phyloP scores from a whole-genome alignment of 225 moss, liverwort and hornwort species.

The Polytrichum commune region DNA sequence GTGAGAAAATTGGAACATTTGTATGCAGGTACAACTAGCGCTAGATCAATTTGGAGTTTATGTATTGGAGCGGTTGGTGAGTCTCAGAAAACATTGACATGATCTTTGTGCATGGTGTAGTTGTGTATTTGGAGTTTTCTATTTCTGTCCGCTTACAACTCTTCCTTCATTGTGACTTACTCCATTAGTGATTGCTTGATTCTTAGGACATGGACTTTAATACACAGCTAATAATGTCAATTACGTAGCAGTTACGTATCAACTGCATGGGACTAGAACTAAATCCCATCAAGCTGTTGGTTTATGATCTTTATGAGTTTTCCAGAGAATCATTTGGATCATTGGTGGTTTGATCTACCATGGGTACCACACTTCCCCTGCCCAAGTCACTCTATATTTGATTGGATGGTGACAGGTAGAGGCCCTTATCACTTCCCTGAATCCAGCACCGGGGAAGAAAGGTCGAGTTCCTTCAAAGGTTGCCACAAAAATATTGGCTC shows the following conservation, averaged over 20 bases:
- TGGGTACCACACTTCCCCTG: too few species aligned
- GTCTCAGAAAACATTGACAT: conserved; percentile 1
- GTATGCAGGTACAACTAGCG: conserved; percentile 33
- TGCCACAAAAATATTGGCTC: conserved; percentile 39
- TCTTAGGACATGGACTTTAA: too few species aligned
- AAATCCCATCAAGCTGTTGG: not conserved
- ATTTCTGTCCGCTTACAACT: too few species aligned
- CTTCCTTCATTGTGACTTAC: too few species aligned
- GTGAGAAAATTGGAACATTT: not conserved
- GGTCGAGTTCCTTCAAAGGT: conserved; percentile 42
- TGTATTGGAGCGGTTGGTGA: conserved; percentile 57
- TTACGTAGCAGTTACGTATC: too few species aligned
- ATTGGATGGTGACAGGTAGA: conserved; percentile 37
- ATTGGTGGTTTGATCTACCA: not conserved
- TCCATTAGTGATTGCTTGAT: too few species aligned
- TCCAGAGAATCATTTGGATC: not conserved
- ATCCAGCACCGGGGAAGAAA: conserved; percentile 40
- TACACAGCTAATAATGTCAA: too few species aligned
- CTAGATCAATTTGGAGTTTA: conserved; percentile 49
- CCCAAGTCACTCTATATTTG: not conserved
- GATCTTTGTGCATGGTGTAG: too few species aligned
- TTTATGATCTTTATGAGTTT: not conserved
- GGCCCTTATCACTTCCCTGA: conserved; percentile 44
- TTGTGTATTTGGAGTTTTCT: too few species aligned
- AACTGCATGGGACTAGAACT: too few species aligned